Conservation (phyloP, 2,329 filamentous ascomycete species). For the Fusarium sp. region DNA sequence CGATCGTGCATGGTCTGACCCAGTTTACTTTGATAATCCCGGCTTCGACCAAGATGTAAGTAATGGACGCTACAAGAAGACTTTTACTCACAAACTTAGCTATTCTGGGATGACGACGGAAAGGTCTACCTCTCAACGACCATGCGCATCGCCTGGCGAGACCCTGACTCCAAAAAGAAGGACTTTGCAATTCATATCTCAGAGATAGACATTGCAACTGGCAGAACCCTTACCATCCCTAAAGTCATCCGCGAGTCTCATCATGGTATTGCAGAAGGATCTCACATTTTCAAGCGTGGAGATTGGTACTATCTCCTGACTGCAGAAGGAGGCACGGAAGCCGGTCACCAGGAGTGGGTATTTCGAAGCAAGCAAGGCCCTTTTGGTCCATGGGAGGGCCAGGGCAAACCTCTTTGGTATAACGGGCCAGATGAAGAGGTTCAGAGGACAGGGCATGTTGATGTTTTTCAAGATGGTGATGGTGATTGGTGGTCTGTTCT, state of each 20-base stretch:
- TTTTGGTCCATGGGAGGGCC: slow-evolving; percentile 64
- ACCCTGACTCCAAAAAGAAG: slow-evolving; percentile 57
- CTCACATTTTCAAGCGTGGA: slow-evolving; percentile 45
- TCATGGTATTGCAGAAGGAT: slow-evolving; percentile 59
- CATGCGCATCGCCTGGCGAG: slow-evolving; percentile 54
- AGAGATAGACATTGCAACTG: slow-evolving; percentile 59
- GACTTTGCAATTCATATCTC: slow-evolving; percentile 66
- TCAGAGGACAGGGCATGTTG: slow-evolving; percentile 54
- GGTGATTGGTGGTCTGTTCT: slow-evolving; percentile 46
- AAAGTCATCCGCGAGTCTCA: slow-evolving; percentile 55
- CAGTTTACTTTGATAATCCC: slow-evolving; percentile 66
- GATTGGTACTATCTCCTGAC: slow-evolving; percentile 47
- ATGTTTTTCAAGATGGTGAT: slow-evolving; percentile 44
- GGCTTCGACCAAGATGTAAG: slow-evolving; percentile 65
- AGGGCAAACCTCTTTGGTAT: slow-evolving; percentile 46
- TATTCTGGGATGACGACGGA: slow-evolving; percentile 65
- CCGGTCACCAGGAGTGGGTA: slow-evolving; percentile 66
- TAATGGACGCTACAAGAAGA: accelerated
- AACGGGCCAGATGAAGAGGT: slow-evolving; percentile 63
- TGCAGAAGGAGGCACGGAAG: slow-evolving; percentile 46
- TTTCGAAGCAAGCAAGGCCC: slow-evolving; percentile 59
- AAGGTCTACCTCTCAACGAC: slow-evolving; percentile 64
- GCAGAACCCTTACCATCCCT: slow-evolving; percentile 56
- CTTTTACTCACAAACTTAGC: slow-evolving; percentile 16
- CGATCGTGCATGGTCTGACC: slow-evolving; percentile 64